Evolutionary conservation across 345 rosid genomes (phyloP), one percentile per base, ranked within the genome.

Genomic region (Heritiera littoralis): DNA sequence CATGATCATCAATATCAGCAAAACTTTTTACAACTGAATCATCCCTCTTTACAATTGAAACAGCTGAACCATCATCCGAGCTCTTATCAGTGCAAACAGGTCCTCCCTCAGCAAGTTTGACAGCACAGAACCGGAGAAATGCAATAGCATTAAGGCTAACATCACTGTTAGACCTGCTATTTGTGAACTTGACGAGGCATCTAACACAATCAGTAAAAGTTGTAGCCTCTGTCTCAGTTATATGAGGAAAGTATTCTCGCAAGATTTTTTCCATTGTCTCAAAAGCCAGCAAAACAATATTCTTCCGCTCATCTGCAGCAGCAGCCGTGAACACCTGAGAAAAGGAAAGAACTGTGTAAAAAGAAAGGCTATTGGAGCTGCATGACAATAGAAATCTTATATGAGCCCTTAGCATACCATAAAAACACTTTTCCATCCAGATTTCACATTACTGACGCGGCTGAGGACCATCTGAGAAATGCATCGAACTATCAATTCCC

Each of bases 341-440:
- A 68, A 79, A 81, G 61, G 55, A 59, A 66, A 83, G 20, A 65
- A 84, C 48, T 15, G 18, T 28, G 59, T 85, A 63, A 78, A 68
- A 79, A 83, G 68, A 60, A 69, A 51, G 70, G n/a, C 66, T 17
- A 75, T 32, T 12, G 58, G 66, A 60, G 64, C 67, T 28, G 70
- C 20, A 75, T 32, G 81, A 64, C 65, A 80, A 80, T 7, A 73
- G 49, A 73, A 72, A 52, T 48, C 40, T 65, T 49, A 28, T 64
- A 58, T 46, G 66, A 49, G 7, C 49, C 41, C n/a, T 41, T 43
- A 77, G 74, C 88, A 51, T 92, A 95, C 99, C 97, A 86, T 82
- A 84, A 95, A 95, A 83, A 95, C 98, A 85, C 98, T 95, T 88
- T 90, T 95, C 99, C 98, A 95, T 32, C 98, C 99, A 84, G 99